Evolutionary conservation across 306 rosid genomes (phyloP).

Genomic region (Echinosophora koreensis): DNA sequence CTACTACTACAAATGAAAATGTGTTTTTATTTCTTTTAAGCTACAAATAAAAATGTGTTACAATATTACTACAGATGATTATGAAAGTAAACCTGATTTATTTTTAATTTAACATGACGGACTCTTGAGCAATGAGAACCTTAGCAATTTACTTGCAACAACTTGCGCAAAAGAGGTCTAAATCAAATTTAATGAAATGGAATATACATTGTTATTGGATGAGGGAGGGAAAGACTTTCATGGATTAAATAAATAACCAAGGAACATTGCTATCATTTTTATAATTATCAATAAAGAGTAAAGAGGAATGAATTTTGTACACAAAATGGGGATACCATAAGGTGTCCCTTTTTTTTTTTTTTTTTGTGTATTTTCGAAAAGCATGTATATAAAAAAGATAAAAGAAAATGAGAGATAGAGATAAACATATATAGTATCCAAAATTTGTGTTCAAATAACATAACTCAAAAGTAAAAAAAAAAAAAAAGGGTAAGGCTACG

Average conservation of each 20-base stretch:
- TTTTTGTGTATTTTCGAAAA: too few relatives aligned
- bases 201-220: background rate
- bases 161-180: background rate
- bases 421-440: too few relatives aligned
- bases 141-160: background rate
- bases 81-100: background rate
- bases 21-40: too few relatives aligned
- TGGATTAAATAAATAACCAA: slow-evolving; percentile 47
- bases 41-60: background rate
- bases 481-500: too few relatives aligned
- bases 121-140: background rate
- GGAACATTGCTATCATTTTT: slow-evolving; percentile 51
- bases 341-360: too few relatives aligned
- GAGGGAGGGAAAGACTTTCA: slow-evolving; percentile 36
- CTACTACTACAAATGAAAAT: background rate
- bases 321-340: too few relatives aligned
- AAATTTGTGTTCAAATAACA: too few relatives aligned
- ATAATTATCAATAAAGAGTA: slow-evolving; percentile 52
- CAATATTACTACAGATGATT: background rate
- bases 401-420: too few relatives aligned
- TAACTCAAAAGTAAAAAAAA: too few relatives aligned
- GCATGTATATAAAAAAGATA: too few relatives aligned
- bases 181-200: background rate
- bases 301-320: too few relatives aligned
- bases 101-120: background rate